Conservation (phyloP, 805 yeast species). For the Phaffomyces antillensis region DNA sequence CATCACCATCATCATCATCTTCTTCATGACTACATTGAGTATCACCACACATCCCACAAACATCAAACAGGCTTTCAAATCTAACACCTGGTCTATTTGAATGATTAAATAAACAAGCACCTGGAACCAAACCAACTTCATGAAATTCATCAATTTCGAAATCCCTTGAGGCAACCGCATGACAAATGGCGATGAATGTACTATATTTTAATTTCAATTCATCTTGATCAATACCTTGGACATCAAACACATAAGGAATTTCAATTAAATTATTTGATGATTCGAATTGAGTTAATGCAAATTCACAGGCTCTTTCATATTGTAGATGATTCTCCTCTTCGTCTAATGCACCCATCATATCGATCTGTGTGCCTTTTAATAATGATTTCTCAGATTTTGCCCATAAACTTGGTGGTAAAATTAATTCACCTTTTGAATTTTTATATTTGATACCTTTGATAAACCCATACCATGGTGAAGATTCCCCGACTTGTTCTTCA, state of each 20-base stretch:
- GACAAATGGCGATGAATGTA: constrained; percentile 50
- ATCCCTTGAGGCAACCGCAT: constrained; percentile 67
- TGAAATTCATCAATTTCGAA: constrained; percentile 75
- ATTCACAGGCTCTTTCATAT: constrained; percentile 29
- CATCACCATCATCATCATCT: constrained; percentile 10
- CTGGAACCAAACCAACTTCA: constrained; percentile 76
- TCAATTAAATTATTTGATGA: constrained; percentile 18
- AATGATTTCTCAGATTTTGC: constrained; percentile 35
- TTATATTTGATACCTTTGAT: constrained; percentile 41
- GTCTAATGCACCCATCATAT: constrained; percentile 54
- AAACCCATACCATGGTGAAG: constrained; percentile 78
- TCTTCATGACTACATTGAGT: constrained; percentile 28
- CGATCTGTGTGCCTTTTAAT: constrained; percentile 53
- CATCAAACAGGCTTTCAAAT: constrained; percentile 51
- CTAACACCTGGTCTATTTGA: constrained; percentile 54
- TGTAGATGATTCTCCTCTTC: constrained; percentile 33
- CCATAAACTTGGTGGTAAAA: constrained; percentile 67
- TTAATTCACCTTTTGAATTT: constrained; percentile 25
- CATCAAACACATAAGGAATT: constrained; percentile 26
- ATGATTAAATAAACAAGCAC: constrained; percentile 88
- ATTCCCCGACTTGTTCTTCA: constrained; percentile 50
- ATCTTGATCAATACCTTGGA: constrained; percentile 20
- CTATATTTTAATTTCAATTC: constrained; percentile 26
- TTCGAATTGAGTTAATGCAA: constrained; percentile 24
- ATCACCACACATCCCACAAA: constrained; percentile 46